Base-by-base conservation (phyloP, 345 rosid genomes). In the Eucalyptus grandis region DNA sequence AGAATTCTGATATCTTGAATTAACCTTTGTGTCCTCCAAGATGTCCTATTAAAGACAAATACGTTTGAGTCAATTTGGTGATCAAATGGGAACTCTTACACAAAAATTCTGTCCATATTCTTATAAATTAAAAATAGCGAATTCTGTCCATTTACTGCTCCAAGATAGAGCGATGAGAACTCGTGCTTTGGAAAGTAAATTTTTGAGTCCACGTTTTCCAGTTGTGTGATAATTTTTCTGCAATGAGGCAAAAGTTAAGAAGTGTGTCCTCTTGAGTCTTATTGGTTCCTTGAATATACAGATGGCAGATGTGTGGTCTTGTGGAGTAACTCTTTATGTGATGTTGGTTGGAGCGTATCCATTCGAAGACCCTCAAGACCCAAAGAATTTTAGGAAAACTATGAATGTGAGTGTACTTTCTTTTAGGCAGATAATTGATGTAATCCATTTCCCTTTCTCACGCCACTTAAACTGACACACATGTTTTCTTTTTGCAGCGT, bases 271-370 rank as follows among this genome's bases (percentile, higher is more conserved):
- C 15, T 77, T 67, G 85, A 83, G 30, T 40, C 86, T 88, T 19
- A 40, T 72, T 30, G 88, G 80, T 16, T 88, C 67, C 88, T 86
- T 54, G 30, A 17, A 21, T 62, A 12, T 65, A 86, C 91, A 94
- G 95, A 87, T 90, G 88, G 95, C 95, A 56, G 95, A 93, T 88
- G 95, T 94, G 47, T 94, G 95, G 95, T 94, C 95, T 9, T 94
- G 95, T 86, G 95, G 95, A 86, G 95, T 94, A 86, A 94, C 92
- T 54, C 91, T 94, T 46, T 94, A 94, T 60, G 94, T 94, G 67
- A 94, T 93, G 95, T 88, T 94, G 94, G 95, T 94, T 67, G 94
- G 94, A 93, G 89, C 92, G 47, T 91, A 92, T 90, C 95, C 95
- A 62, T 94, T 94, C 19, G 93, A 93, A 89, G 95, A 94, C 89